Evolutionary conservation across 257 asterid genomes (phyloP).

Genomic region (Solanum pinnatisectum): DNA sequence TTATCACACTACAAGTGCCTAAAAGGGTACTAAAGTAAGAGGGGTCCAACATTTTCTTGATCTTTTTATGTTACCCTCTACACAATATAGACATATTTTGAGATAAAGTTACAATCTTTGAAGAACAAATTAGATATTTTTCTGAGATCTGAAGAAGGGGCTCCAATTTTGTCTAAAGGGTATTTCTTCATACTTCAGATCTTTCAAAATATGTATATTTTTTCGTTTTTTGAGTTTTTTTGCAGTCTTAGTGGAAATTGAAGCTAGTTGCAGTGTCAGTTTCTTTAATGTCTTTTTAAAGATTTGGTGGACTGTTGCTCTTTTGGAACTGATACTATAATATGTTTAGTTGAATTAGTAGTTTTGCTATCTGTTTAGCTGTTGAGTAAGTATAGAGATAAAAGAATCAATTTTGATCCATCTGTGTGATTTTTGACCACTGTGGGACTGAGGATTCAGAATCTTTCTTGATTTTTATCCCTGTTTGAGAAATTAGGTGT

Average conservation of each 20-base stretch:
- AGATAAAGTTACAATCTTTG: neutral
- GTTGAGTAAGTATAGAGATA: neutral
- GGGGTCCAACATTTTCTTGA: neutral
- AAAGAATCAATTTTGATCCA: neutral
- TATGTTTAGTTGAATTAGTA: neutral
- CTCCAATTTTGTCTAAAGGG: neutral
- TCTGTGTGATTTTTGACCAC: neutral
- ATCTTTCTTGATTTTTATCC: neutral
- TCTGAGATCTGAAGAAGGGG: neutral
- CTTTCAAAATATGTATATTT: neutral
- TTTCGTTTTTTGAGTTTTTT: neutral
- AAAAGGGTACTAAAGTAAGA: neutral
- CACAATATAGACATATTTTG: neutral
- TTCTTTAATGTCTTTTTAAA: neutral
- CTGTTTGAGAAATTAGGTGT: neutral
- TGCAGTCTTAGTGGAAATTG: neutral
- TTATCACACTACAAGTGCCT: neutral
- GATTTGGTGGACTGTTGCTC: neutral
- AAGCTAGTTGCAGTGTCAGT: neutral
- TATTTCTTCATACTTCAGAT: neutral
- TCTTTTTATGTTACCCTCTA: neutral
- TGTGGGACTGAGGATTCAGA: neutral
- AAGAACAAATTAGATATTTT: neutral
- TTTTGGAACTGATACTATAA: neutral
- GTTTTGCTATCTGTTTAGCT: neutral